Evolutionary conservation across 495 filamentous ascomycete species (phyloP), one percentile per base, ranked within the genome.

Genomic region (Aspergillus sclerotioniger): DNA sequence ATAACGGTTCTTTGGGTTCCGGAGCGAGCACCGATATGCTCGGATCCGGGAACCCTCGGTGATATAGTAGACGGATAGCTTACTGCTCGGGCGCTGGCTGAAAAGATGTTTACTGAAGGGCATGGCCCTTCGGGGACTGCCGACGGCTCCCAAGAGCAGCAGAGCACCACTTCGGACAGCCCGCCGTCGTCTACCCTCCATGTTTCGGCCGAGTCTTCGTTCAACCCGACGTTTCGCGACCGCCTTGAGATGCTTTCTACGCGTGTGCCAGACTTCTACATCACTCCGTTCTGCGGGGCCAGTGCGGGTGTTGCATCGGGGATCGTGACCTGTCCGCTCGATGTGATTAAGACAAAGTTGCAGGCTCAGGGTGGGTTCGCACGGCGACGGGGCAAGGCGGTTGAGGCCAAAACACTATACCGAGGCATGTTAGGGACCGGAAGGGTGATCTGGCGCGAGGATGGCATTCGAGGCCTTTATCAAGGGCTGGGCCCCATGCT

Each of bases 341-440:
- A 99, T 80, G 94, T 99, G 51, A 98, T 99, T 67, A 99, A 99
- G 76, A 99, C 94, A 46, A 97, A 96, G 70, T 73, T 99, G 51
- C 94, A 99, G 71, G 95, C 93, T 32, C 95, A 98, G 69, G 92
- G 92, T 56, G 90, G 89, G 5, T 87, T 92, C 81, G 71, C 71
- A 33, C 67, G 73, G 35, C 73, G 76, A 69, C 73, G 62, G 56
- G 73, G 66, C 64, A 76, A 76, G 62, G 70, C 66, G 63, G 74
- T 69, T 60, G 77, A 65, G 48, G 73, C 79, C 59, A 79, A 76
- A 8, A 64, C 73, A 12, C 71, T 91, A 33, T 99, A 98, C 71
- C 81, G 86, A 55, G 94, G 94, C 6, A 80, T 99, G 65, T 58
- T 95, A 15, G 94, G 94, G 21, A 97, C 92, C 0, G 92, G 89